A percentile compares a stretch with the other conserved stretches of the same genome.
phyloP scores from a whole-genome alignment of 257 asterid genomes.

The Jacaranda copaia region DNA sequence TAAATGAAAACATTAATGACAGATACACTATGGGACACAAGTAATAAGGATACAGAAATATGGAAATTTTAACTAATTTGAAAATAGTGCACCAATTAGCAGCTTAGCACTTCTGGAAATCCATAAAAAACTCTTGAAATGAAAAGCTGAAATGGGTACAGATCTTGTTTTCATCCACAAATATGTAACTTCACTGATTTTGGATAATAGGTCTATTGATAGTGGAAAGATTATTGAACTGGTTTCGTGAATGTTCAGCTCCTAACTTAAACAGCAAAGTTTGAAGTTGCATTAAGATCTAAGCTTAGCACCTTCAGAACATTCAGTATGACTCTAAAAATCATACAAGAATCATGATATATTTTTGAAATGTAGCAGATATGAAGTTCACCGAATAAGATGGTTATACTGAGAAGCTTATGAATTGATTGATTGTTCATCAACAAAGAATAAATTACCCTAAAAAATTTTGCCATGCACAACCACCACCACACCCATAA shows the following conservation, averaged over 20 bases:
- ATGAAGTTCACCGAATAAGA: not conserved
- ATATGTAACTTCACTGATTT: not conserved
- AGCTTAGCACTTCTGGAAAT: conserved; percentile 1
- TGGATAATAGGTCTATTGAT: not conserved
- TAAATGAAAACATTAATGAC: not conserved
- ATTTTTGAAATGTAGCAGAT: not conserved
- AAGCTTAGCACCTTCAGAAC: conserved; percentile 16
- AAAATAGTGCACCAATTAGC: not conserved
- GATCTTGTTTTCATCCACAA: not conserved
- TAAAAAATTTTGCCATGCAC: too few relatives aligned
- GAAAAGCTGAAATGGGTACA: not conserved
- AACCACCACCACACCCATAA: too few relatives aligned
- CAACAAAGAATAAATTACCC: too few relatives aligned
- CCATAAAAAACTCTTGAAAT: not conserved
- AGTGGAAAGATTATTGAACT: not conserved
- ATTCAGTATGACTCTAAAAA: not conserved
- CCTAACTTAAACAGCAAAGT: not conserved
- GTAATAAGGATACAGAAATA: not conserved
- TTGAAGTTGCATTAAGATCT: not conserved
- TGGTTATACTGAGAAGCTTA: not conserved
- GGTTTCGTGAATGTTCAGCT: conserved; percentile 2
- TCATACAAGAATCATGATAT: not conserved
- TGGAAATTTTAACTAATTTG: not conserved
- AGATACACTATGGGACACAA: conserved; percentile 2
- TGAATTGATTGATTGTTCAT: too few relatives aligned